phyloP scores from a whole-genome alignment of 1,284 basidiomycete species.

The Phenoliferia sp. region DNA sequence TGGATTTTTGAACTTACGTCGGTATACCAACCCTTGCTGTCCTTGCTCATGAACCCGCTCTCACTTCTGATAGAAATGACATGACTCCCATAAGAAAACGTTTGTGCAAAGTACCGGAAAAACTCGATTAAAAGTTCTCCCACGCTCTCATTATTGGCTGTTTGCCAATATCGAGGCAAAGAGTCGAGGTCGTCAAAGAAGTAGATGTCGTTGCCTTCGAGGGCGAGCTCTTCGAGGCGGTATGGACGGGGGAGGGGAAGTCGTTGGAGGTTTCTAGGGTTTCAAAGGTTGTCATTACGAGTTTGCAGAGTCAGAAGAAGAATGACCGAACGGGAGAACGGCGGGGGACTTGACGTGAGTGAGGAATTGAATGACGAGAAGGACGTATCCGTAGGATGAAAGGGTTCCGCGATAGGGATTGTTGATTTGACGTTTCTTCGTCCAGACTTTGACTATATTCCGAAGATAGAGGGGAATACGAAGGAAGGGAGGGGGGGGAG shows the following conservation, averaged over 20 bases:
- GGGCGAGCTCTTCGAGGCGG: constrained; percentile 65
- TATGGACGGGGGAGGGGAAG: constrained; percentile 38
- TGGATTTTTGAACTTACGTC: constrained; percentile 73
- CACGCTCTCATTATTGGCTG: constrained; percentile 85
- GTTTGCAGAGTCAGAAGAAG: constrained; percentile 55
- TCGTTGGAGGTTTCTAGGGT: constrained; percentile 41
- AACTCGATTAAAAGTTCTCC: constrained; percentile 97
- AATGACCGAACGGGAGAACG: constrained; percentile 73
- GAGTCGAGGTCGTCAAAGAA: constrained; percentile 97
- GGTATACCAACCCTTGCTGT: constrained; percentile 86
- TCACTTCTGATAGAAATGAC: constrained; percentile 82
- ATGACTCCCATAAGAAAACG: constrained; percentile 85
- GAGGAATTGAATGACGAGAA: constrained; percentile 95
- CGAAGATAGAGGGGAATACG: no score
- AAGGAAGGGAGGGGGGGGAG: no score
- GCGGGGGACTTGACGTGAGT: constrained; percentile 94
- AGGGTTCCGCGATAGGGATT: constrained; percentile 95
- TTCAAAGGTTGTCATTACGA: background rate
- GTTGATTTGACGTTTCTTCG: constrained; percentile 96
- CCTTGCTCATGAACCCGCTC: constrained; percentile 76
- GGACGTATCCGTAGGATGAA: constrained; percentile 95
- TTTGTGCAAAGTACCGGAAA: constrained; percentile 92
- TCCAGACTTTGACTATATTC: constrained; percentile 97
- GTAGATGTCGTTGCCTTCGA: constrained; percentile 62
- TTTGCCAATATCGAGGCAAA: constrained; percentile 84